A percentile compares a stretch with the other conserved stretches of the same genome.
Conservation (phyloP, 1,284 basidiomycete species). For the Cryptococcus depauperatus region DNA sequence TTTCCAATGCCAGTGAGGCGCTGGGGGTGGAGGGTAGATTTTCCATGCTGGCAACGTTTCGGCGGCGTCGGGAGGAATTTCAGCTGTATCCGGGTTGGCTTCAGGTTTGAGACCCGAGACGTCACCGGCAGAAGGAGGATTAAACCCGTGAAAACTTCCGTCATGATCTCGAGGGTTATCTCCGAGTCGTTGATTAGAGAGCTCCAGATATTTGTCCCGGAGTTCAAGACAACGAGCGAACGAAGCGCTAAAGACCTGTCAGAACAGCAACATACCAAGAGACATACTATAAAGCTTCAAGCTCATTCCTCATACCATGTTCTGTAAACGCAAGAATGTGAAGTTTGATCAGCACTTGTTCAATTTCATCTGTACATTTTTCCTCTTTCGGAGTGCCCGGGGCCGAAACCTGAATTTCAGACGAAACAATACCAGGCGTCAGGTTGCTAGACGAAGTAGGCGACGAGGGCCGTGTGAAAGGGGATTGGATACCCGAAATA, state of each 20-base stretch:
- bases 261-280: background rate
- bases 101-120: slow-evolving; percentile 62
- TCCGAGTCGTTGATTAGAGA: slow-evolving; percentile 75
- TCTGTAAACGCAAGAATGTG: slow-evolving; percentile 42
- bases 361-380: background rate
- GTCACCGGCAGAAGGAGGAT: slow-evolving; percentile 52
- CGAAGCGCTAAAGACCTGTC: slow-evolving; percentile 38
- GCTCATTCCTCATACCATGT: slow-evolving; percentile 43
- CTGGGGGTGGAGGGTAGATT: slow-evolving; percentile 81
- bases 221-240: slow-evolving; percentile 74
- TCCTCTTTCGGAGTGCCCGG: background rate
- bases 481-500: slow-evolving; percentile 10
- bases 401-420: background rate
- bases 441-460: slow-evolving; percentile 4
- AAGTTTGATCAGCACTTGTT: slow-evolving; percentile 35
- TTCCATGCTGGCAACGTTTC: slow-evolving; percentile 56
- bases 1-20: slow-evolving; percentile 85
- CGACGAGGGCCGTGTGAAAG: slow-evolving; percentile 12
- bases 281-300: slow-evolving; percentile 45
- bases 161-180: slow-evolving; percentile 89
- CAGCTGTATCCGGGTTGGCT: slow-evolving; percentile 40
- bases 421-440: background rate
- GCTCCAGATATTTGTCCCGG: slow-evolving; percentile 83
- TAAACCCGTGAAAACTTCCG: slow-evolving; percentile 58
- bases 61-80: background rate